Evolutionary conservation across 306 rosid species (phyloP).

Genomic region (Herpetospermum pedunculosum): DNA sequence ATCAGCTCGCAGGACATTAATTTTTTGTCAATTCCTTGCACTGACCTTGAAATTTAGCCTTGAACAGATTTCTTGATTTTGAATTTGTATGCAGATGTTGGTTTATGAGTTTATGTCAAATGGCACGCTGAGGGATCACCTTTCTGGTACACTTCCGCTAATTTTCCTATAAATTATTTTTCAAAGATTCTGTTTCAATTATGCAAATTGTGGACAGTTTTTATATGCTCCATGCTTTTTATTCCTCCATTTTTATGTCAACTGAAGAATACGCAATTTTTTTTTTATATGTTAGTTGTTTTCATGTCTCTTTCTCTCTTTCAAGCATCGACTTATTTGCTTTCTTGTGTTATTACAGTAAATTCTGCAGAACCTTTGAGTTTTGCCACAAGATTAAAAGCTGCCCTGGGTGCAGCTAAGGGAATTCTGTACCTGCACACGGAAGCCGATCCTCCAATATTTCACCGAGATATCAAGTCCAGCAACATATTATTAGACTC

Average conservation of each 20-base stretch:
- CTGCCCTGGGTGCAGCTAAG: constrained; percentile 74
- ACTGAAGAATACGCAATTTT: not conserved
- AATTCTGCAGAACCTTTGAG: constrained; percentile 42
- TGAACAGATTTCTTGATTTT: constrained; percentile 10
- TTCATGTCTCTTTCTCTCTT: not conserved
- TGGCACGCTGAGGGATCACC: constrained; percentile 85
- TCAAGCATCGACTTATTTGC: not conserved
- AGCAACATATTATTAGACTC: constrained; percentile 84
- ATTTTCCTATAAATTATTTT: not conserved
- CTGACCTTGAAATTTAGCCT: constrained; percentile 8
- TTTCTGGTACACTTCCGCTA: constrained; percentile 46
- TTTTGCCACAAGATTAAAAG: constrained; percentile 60
- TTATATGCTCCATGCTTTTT: not conserved
- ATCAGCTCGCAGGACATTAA: not conserved
- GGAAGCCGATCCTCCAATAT: constrained; percentile 97
- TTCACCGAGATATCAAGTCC: constrained; percentile 93
- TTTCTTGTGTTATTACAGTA: constrained; percentile 27
- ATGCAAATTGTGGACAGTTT: too few relatives aligned
- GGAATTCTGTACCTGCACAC: constrained; percentile 85
- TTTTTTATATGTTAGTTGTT: too few relatives aligned
- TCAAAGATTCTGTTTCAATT: not conserved
- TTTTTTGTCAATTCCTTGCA: not conserved
- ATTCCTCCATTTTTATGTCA: not conserved
- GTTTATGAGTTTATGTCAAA: constrained; percentile 86
- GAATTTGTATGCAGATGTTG: constrained; percentile 70